These are phyloP conservation scores for Abelmoschus esculentus DNA, from an alignment of 345 rosid genomes.

Conservation along the genomic window DNA sequence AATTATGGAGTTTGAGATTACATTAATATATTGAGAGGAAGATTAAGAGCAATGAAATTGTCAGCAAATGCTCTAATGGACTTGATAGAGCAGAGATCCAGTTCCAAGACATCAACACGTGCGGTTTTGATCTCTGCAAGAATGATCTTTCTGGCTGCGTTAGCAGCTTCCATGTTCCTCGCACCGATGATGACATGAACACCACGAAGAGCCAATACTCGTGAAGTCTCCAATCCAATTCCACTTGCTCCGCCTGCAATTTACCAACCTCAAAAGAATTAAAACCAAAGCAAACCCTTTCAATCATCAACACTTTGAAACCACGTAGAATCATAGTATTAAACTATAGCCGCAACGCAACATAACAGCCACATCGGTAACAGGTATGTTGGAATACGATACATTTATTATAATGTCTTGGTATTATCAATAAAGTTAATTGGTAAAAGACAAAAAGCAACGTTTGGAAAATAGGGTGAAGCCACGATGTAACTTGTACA, in stretches of 20 bases:
- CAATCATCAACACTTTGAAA: neutral
- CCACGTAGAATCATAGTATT: too few species aligned
- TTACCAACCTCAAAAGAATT: neutral
- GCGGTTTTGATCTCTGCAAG: slow-evolving; percentile 24
- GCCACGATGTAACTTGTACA: too few species aligned
- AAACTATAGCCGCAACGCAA: too few species aligned
- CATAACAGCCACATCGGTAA: too few species aligned
- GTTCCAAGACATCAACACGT: slow-evolving; percentile 38
- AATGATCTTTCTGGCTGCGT: slow-evolving; percentile 43
- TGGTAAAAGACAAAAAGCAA: too few species aligned
- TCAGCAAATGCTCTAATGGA: slow-evolving; percentile 41
- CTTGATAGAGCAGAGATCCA: slow-evolving; percentile 45
- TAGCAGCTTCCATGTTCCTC: slow-evolving; percentile 64
- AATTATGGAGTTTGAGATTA: slow-evolving; percentile 10
- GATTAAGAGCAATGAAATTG: slow-evolving; percentile 38
- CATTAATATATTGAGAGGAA: slow-evolving; percentile 64
- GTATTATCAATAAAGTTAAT: too few species aligned
- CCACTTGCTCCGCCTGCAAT: slow-evolving; percentile 81
- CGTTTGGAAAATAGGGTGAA: too few species aligned
- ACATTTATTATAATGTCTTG: neutral
- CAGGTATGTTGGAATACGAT: neutral
- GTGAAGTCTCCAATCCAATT: slow-evolving; percentile 82
- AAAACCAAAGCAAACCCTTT: neutral
- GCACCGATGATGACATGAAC: slow-evolving; percentile 77
- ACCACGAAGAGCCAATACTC: slow-evolving; percentile 58